A percentile compares a stretch with the other conserved stretches of the same genome.
These are phyloP conservation scores for slime mould (Dictyostelium discoideum) DNA, from an alignment of 78 protist species.

Conservation along the genomic window DNA sequence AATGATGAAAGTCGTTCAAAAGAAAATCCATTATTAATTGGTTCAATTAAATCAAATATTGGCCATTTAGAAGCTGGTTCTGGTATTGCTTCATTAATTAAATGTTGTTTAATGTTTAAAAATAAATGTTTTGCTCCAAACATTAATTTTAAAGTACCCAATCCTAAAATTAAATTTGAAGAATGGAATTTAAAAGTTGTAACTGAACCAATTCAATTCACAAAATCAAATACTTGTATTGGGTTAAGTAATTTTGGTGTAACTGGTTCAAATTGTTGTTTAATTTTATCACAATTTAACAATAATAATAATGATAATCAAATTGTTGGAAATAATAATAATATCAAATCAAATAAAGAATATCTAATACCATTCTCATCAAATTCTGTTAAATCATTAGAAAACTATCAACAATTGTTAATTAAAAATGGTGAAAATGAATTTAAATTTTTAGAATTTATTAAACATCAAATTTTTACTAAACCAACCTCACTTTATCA, in stretches of 20 bases:
- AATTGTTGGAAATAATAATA: neutral
- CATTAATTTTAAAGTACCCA: constrained; percentile 58
- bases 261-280: constrained; percentile 89
- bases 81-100: constrained; percentile 30
- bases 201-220: constrained; percentile 17
- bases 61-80: constrained; percentile 80
- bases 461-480: neutral
- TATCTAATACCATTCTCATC: constrained; percentile 1
- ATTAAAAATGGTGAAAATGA: neutral
- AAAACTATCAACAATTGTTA: neutral
- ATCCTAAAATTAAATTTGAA: constrained; percentile 66
- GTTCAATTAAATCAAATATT: constrained; percentile 1
- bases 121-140: constrained; percentile 44
- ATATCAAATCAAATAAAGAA: neutral
- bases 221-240: constrained; percentile 1
- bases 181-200: constrained; percentile 64
- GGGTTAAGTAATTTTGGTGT: constrained; percentile 83
- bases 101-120: constrained; percentile 56
- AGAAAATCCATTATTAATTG: constrained; percentile 9
- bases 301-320: neutral
- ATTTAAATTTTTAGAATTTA: neutral
- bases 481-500: neutral
- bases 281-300: constrained; percentile 1
- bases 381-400: neutral
- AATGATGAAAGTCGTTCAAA: neutral